These are phyloP conservation scores for Bipolaris sorokiniana DNA, from an alignment of 2,329 filamentous ascomycete genomes.

Conservation along the genomic window DNA sequence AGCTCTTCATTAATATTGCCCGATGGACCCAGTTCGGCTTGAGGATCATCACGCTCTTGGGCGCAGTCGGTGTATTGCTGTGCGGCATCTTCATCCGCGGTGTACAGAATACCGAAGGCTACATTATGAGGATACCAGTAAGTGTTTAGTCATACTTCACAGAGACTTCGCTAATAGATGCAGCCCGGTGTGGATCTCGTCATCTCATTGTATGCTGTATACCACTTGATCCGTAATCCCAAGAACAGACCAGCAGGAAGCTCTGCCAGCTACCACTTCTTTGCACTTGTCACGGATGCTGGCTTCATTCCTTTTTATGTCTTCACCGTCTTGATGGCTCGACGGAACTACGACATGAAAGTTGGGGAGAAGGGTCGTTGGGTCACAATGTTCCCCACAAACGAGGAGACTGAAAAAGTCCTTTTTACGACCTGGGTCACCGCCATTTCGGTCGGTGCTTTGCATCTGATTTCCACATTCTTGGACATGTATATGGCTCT, in stretches of 20 bases:
- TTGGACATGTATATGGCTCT: slow-evolving; percentile 77
- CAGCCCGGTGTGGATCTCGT: slow-evolving; percentile 78
- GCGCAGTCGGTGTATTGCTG: slow-evolving; percentile 72
- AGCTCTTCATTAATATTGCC: slow-evolving; percentile 71
- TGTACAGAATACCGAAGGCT: slow-evolving; percentile 68
- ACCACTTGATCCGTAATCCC: slow-evolving; percentile 75
- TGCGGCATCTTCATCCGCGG: slow-evolving; percentile 78
- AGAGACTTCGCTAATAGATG: slow-evolving; percentile 21
- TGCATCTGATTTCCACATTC: slow-evolving; percentile 73
- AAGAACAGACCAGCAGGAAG: slow-evolving; percentile 76
- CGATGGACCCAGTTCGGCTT: slow-evolving; percentile 73
- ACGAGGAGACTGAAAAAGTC: slow-evolving; percentile 63
- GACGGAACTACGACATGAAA: slow-evolving; percentile 58
- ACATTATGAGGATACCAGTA: slow-evolving; percentile 80
- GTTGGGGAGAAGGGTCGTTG: slow-evolving; percentile 61
- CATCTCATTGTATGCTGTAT: slow-evolving; percentile 78
- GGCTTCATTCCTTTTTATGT: slow-evolving; percentile 68
- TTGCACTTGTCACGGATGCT: slow-evolving; percentile 76
- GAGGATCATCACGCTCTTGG: slow-evolving; percentile 70
- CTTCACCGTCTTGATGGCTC: slow-evolving; percentile 63
- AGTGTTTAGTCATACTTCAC: slow-evolving; percentile 39
- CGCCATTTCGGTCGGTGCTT: slow-evolving; percentile 65
- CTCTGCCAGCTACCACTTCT: slow-evolving; percentile 87
- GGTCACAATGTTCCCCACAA: slow-evolving; percentile 69
- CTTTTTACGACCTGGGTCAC: slow-evolving; percentile 71